Evolutionary conservation across 2,329 filamentous ascomycete species (phyloP), one percentile per base, ranked within the genome.

Genomic region (Neofusicoccum parvum): DNA sequence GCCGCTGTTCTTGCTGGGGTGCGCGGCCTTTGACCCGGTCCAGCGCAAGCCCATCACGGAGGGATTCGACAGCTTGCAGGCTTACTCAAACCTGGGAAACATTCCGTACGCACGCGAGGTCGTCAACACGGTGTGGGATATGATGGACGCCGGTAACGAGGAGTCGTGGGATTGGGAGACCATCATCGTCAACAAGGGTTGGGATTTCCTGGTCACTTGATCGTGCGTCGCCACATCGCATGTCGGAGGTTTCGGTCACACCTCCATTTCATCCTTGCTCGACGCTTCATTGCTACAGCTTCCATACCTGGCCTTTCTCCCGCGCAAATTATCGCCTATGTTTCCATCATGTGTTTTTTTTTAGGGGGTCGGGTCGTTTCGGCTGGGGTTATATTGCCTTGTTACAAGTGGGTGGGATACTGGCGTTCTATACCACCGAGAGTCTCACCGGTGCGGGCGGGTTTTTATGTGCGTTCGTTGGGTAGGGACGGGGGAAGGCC

Each of bases 121-220:
- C 9, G 85, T 88, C 17, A 77, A 84, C 64, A 81, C 79, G 66
- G 80, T 88, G 20, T 89, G 86, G 86, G 79, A 82, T 65, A 77
- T 86, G 63, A 88, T 88, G 86, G 86, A 88, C 68, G 78, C 76
- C 17, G 80, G 80, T 0, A 83, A 83, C 59, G 80, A 82, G 66
- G 82, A 86, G 65, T 84, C 82, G 64, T 88, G 86, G 86, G 86
- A 88, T 72, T 88, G 86, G 86, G 86, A 88, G 74, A 83, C 78
- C 67, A 85, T 88, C 66, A 86, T 88, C 67, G 77, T 81, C 54
- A 79, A 81, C 58, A 84, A 86, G 76, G 82, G 84, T 20, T 87
- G 85, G 81, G 86, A 88, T 70, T 87, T 88, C 69, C 76, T 88
- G 69, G 83, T 87, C 67, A 87, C 86, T 68, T 88, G 74, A 80